Base-by-base conservation (phyloP, 2,329 filamentous ascomycete genomes). In the Coniochaeta hoffmannii region DNA sequence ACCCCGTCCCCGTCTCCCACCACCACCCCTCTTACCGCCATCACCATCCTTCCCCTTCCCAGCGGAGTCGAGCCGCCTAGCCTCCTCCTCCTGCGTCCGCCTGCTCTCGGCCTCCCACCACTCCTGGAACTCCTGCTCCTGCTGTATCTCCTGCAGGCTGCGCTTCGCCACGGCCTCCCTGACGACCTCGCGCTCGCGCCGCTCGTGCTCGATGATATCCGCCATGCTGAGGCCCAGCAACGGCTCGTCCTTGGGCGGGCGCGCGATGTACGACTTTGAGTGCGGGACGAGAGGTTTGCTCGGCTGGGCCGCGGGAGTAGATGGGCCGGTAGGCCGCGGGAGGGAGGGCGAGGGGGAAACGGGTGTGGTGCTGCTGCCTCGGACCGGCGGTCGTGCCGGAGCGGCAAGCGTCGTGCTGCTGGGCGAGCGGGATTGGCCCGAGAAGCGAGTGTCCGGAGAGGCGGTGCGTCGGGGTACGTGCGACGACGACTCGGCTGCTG, bases 61-160 rank as follows among this genome's bases (percentile, higher is more conserved):
- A 5, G 15, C 28, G 17, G 28, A 3, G 8, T 34, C 15, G 31
- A 31, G 26, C 49, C 49, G 49, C 15, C 49, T 34, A 6, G 49
- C 50, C 32, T 82, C 80, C 58, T 84, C 83, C 61, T 87, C 82
- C 60, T 87, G 86, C 35, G 87, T 82, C 28, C 88, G 79, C 57
- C 80, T 79, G 63, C 86, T 90, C 69, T 96, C 92, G 59, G 88
- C 85, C 61, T 95, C 90, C 91, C 91, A 96, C 91, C 92, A 96
- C 68, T 95, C 86, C 67, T 97, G 90, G 68, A 99, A 99, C 53
- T 90, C 90, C 67, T 99, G 94, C 71, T 99, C 94, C 61, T 94
- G 85, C 68, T 99, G 94, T 57, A 99, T 99, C 60, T 97, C 94
- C 65, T 95, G 86, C 30, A 99, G 74, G 60, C 89, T 94, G 55